Evolutionary conservation across 371 early-diverging fungal genomes (phyloP).

Genomic region (Funneliformis caledonium): DNA sequence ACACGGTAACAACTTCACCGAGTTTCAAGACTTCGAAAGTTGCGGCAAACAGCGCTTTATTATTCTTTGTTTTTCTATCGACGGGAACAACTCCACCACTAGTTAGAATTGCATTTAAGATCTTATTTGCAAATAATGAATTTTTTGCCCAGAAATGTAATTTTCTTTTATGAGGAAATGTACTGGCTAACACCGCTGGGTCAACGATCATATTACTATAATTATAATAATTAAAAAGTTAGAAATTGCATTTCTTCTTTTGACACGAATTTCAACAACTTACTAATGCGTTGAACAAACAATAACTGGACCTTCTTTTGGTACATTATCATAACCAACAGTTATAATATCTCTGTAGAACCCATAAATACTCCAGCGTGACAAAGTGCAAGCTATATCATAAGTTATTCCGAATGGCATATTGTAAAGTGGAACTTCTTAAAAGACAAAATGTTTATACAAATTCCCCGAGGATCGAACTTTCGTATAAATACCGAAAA

Average conservation of each 20-base stretch:
- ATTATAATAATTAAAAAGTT: background rate
- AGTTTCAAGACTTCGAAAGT: constrained; percentile 56
- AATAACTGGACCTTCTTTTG: constrained; percentile 38
- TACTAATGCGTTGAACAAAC: constrained; percentile 38
- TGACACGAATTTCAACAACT: background rate
- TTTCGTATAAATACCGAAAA: no score
- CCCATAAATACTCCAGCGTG: constrained; percentile 34
- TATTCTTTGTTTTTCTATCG: constrained; percentile 61
- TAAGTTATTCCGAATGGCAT: constrained; percentile 39
- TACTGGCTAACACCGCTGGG: constrained; percentile 55
- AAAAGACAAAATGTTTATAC: no score
- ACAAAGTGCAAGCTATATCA: constrained; percentile 26
- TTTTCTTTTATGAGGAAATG: constrained; percentile 54
- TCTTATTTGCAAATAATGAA: constrained; percentile 55
- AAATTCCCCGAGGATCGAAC: no score
- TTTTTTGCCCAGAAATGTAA: constrained; percentile 67
- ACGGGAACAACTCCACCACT: constrained; percentile 63
- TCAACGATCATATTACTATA: constrained; percentile 61
- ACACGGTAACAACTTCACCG: constrained; percentile 61
- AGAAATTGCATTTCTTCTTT: background rate
- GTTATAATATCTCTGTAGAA: constrained; percentile 34
- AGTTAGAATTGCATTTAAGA: constrained; percentile 49
- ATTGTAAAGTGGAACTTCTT: background rate
- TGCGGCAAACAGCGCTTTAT: constrained; percentile 52
- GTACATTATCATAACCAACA: constrained; percentile 35